These are phyloP conservation scores for Xylaria sp. DNA, from an alignment of 2,329 filamentous ascomycete species.

Conservation along the genomic window DNA sequence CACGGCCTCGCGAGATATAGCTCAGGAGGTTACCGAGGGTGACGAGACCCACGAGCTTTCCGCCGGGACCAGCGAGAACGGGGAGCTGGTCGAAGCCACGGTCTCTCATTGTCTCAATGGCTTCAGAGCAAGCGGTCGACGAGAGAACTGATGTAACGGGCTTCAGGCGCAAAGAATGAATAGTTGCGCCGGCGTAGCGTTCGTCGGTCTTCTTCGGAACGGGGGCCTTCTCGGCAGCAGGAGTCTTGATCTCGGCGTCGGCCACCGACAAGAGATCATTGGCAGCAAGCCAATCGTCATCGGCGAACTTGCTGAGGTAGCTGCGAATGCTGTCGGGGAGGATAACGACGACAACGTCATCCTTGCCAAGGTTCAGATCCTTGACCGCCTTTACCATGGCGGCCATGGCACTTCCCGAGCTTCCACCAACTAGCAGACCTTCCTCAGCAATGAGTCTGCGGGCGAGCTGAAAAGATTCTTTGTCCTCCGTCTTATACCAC, in stretches of 20 bases:
- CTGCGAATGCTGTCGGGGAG: constrained; percentile 94
- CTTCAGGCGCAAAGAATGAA: constrained; percentile 80
- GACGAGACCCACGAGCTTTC: constrained; percentile 79
- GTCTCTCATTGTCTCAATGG: constrained; percentile 96
- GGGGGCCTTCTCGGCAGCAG: constrained; percentile 24
- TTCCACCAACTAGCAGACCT: constrained; percentile 87
- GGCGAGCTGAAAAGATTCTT: constrained; percentile 85
- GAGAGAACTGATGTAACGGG: constrained; percentile 81
- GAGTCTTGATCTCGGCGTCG: constrained; percentile 43
- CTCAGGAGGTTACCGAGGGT: constrained; percentile 92
- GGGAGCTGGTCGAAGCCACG: constrained; percentile 97
- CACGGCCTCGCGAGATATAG: constrained; percentile 80
- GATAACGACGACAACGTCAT: constrained; percentile 84
- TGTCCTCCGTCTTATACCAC: constrained; percentile 98
- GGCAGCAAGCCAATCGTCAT: constrained; percentile 97
- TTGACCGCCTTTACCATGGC: constrained; percentile 72
- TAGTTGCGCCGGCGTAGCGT: constrained; percentile 71
- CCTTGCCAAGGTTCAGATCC: constrained; percentile 71
- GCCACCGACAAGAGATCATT: constrained; percentile 76
- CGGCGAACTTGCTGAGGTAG: constrained; percentile 96
- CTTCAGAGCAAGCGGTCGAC: constrained; percentile 69
- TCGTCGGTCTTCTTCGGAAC: constrained; percentile 44
- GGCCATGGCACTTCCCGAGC: constrained; percentile 85
- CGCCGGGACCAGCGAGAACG: constrained; percentile 65
- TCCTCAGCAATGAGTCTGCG: constrained; percentile 88